phyloP scores from a whole-genome alignment of 805 yeast species.

The Suhomyces sp. region DNA sequence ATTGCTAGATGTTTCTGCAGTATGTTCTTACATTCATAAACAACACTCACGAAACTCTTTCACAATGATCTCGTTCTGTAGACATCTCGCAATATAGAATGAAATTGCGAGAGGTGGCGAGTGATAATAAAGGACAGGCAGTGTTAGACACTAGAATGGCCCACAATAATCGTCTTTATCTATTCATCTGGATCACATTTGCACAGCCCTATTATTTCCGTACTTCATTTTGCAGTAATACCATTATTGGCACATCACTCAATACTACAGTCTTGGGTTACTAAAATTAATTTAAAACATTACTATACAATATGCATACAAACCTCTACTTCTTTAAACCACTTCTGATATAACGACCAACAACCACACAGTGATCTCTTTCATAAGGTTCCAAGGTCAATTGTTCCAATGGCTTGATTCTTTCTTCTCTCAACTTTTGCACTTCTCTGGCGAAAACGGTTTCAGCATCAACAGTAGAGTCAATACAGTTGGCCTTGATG shows the following conservation, averaged over 20 bases:
- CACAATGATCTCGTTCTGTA: no score
- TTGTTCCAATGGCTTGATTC: constrained; percentile 97
- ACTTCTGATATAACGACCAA: constrained; percentile 94
- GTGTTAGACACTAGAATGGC: not conserved
- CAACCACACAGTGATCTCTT: constrained; percentile 99
- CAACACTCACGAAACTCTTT: no score
- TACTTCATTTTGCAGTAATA: no score
- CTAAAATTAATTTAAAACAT: not conserved
- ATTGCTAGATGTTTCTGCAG: not conserved
- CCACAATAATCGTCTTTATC: not conserved
- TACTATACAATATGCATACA: constrained; percentile 4
- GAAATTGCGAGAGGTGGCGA: not conserved
- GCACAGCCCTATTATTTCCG: not conserved
- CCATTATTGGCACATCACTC: not conserved
- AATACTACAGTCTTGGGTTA: not conserved
- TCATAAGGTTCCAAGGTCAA: constrained; percentile 98
- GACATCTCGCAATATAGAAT: not conserved
- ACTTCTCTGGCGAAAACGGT: constrained; percentile 99
- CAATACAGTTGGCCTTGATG: constrained; percentile 99
- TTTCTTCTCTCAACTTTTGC: constrained; percentile 97
- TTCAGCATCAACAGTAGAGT: constrained; percentile 98
- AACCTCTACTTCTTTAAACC: constrained; percentile 51
- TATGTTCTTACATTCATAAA: not conserved
- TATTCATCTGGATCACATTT: not conserved
- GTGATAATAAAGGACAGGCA: not conserved